Evolutionary conservation across 768 basidiomycete genomes (phyloP).

Genomic region (Pholiota conissans): DNA sequence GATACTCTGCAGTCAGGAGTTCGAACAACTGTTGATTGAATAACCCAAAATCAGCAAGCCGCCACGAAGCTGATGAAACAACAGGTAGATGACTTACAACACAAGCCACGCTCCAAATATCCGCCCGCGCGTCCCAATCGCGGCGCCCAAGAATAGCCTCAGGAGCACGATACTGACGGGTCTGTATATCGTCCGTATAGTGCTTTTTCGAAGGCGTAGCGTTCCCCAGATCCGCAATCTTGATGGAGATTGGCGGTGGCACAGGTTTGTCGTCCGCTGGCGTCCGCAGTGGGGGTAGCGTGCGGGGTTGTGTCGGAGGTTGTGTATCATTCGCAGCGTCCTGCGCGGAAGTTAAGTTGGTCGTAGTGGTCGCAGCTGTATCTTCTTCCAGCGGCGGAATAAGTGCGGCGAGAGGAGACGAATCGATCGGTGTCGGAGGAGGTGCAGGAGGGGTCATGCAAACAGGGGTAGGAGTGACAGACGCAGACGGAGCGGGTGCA

Average conservation of each 20-base stretch:
- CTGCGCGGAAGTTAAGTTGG: neutral
- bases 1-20: conserved; percentile 85
- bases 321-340: conserved; percentile 8
- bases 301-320: conserved; percentile 13
- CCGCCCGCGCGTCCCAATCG: conserved; percentile 84
- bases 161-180: conserved; percentile 93
- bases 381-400: conserved; percentile 15
- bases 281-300: conserved; percentile 25
- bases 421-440: conserved; percentile 37
- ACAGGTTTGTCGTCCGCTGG: conserved; percentile 14
- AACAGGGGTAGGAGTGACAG: conserved; percentile 27
- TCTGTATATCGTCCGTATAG: conserved; percentile 95
- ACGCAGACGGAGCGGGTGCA: conserved; percentile 18
- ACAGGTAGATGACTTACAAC: conserved; percentile 48
- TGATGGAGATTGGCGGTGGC: conserved; percentile 67
- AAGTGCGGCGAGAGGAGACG: conserved; percentile 22
- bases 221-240: conserved; percentile 94
- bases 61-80: neutral
- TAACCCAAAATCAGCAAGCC: neutral
- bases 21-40: conserved; percentile 65
- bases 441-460: conserved; percentile 31
- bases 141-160: conserved; percentile 88
- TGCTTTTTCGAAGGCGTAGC: conserved; percentile 90
- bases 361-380: conserved; percentile 8
- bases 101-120: conserved; percentile 92